A percentile compares a stretch with the other conserved stretches of the same genome.
Conservation (phyloP, 768 basidiomycete genomes). For the Strobilomyces dryophilus region DNA sequence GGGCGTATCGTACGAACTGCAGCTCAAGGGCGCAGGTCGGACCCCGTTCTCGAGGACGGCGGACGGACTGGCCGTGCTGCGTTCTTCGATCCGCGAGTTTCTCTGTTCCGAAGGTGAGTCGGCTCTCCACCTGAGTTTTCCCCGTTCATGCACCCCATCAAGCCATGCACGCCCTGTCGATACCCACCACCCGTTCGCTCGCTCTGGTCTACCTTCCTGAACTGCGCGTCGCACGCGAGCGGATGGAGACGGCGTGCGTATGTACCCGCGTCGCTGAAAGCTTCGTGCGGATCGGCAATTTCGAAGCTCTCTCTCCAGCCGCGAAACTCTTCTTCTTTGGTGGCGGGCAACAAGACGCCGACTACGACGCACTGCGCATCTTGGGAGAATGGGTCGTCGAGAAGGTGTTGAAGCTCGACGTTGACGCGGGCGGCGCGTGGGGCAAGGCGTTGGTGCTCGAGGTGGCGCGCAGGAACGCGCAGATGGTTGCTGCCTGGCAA, state of each 20-base stretch:
- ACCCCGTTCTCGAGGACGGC: conserved; percentile 92
- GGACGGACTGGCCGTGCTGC: conserved; percentile 92
- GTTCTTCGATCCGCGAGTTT: conserved; percentile 92
- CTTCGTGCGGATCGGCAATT: conserved; percentile 89
- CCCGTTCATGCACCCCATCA: conserved; percentile 35
- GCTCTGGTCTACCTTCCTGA: conserved; percentile 71
- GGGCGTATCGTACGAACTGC: conserved; percentile 69
- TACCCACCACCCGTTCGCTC: conserved; percentile 88
- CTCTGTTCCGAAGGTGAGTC: conserved; percentile 80
- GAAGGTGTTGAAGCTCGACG: conserved; percentile 52
- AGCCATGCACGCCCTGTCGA: conserved; percentile 75
- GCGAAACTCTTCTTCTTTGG: conserved; percentile 61
- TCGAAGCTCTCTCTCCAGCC: conserved; percentile 81
- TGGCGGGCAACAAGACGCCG: conserved; percentile 68
- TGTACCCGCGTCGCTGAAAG: conserved; percentile 82
- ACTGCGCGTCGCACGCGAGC: conserved; percentile 74
- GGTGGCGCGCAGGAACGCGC: conserved; percentile 77
- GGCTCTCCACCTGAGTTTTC: not conserved
- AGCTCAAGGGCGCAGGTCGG: conserved; percentile 91
- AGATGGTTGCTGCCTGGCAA: conserved; percentile 96
- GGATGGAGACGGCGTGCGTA: conserved; percentile 64
- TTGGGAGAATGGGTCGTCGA: conserved; percentile 72
- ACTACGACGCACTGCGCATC: conserved; percentile 70
- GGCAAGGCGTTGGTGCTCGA: conserved; percentile 70
- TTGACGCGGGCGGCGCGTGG: conserved; percentile 55